Evolutionary conservation across 1,139 yeast genomes (phyloP).

Genomic region (Nakaseomyces glabratus): DNA sequence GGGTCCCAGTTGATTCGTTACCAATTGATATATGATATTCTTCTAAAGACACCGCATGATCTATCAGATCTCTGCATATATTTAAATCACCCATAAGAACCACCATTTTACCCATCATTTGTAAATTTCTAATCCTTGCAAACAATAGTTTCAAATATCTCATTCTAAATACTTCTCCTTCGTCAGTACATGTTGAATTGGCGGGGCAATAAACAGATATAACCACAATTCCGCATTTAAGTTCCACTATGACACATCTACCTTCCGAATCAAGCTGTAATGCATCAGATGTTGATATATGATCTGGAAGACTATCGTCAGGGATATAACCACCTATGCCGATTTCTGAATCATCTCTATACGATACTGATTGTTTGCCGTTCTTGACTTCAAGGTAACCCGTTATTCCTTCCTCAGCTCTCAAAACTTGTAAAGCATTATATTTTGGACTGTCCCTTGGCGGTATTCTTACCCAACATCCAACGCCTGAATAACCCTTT

Average conservation of each 20-base stretch:
- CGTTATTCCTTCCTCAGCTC: conserved; percentile 87
- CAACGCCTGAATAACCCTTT: conserved; percentile 91
- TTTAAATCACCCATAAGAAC: conserved; percentile 84
- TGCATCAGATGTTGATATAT: conserved; percentile 34
- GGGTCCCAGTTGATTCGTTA: conserved; percentile 24
- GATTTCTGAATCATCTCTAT: conserved; percentile 20
- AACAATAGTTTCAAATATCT: conserved; percentile 52
- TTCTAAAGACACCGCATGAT: conserved; percentile 65
- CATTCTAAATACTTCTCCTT: conserved; percentile 55
- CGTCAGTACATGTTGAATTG: conserved; percentile 62
- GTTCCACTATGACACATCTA: conserved; percentile 64
- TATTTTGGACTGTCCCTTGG: conserved; percentile 35
- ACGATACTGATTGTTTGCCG: conserved; percentile 19
- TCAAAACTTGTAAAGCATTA: conserved; percentile 42
- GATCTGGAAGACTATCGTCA: conserved; percentile 19
- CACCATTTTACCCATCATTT: conserved; percentile 50
- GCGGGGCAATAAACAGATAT: conserved; percentile 90
- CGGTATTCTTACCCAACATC: conserved; percentile 61
- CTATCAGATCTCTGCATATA: conserved; percentile 69
- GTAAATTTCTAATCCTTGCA: conserved; percentile 48
- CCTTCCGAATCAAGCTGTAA: conserved; percentile 71
- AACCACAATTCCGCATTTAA: conserved; percentile 52
- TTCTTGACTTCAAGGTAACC: conserved; percentile 43
- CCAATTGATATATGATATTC: conserved; percentile 23
- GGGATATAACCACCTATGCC: conserved; percentile 69